Base-by-base conservation (phyloP, 257 asterid genomes). In the Nicotiana obtusifolia region DNA sequence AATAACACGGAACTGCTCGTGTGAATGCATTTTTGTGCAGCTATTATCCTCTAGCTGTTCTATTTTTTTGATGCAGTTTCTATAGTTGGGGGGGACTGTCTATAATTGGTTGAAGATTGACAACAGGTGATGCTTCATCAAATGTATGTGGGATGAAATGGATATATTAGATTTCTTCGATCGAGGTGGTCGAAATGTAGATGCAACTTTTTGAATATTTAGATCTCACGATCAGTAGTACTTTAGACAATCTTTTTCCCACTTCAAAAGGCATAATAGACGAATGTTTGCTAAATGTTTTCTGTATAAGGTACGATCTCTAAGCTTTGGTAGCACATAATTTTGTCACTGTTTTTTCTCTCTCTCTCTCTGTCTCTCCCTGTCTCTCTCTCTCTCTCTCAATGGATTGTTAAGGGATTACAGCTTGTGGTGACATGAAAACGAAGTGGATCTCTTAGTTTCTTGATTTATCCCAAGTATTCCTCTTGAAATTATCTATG, bases 1-100 rank as follows among this genome's bases (percentile, higher is more conserved):
- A 47, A 73, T 24, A 49, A 73, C 62, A 24, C 22, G 26, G 22
- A 22, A 37, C 62, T 47, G 79, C 62, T 24, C 79, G 19, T 73
- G 61, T 49, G 79, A 73, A 73, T 73, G 62, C 79, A 47, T 73
- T 73, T 47, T 73, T 73, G 59, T 73, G 79, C 79, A 73, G 79
- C 79, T 73, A 9, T 57, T 73, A 73, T 30, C 62, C 61, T 73
- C 41, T 24, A 31, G 9, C 19, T 15, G 62, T 24, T 57, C 19
- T 41, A 41, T 44, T 73, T 47, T 69, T 6, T 33, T 47, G 20
- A 24, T 47, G 79, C 61, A 5, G 24, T 24, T 73, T 47, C 41
- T 24, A 33, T 61, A 73, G 22, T 47, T 22, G 10, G 37, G 31
- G 35, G 14, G 11, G 49, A 2, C 11, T 47, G 19, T 73, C 16